Percentiles rank a stretch among this genome's conserved stretches.
These are phyloP conservation scores for Populus hybrid DNA, from an alignment of 441 rosid genomes.

Conservation along the genomic window DNA sequence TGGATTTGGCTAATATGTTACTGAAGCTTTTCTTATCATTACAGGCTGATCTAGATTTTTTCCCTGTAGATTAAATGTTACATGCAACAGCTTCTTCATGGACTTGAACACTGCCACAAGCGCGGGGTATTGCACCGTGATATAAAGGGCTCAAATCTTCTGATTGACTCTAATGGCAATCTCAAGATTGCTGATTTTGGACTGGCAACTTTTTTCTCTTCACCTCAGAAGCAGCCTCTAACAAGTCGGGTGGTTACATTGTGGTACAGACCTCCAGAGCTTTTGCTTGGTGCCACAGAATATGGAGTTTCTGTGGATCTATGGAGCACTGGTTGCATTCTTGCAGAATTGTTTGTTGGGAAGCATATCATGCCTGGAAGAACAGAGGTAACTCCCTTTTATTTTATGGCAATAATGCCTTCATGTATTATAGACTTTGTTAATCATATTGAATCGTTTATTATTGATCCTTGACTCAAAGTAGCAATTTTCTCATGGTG, in stretches of 20 bases:
- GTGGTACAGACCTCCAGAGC: no score
- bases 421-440: neutral
- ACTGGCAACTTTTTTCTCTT: no score
- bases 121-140: conserved; percentile 49
- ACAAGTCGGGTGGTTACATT: no score
- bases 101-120: conserved; percentile 50
- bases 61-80: conserved; percentile 48
- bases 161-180: conserved; percentile 60
- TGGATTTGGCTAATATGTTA: neutral
- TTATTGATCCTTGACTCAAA: neutral
- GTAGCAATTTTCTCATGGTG: neutral
- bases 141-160: conserved; percentile 84
- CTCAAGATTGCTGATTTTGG: no score
- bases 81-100: conserved; percentile 45
- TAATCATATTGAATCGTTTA: neutral
- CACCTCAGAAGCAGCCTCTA: no score
- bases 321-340: no score
- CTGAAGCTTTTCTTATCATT: neutral
- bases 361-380: conserved; percentile 93
- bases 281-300: no score
- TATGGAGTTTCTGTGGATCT: no score
- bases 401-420: neutral
- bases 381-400: conserved; percentile 57
- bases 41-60: conserved; percentile 7
- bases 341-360: conserved; percentile 77